A percentile compares a stretch with the other conserved stretches of the same genome.
Conservation (phyloP, 2,329 filamentous ascomycete species). For the Graphilbum fragrans region DNA sequence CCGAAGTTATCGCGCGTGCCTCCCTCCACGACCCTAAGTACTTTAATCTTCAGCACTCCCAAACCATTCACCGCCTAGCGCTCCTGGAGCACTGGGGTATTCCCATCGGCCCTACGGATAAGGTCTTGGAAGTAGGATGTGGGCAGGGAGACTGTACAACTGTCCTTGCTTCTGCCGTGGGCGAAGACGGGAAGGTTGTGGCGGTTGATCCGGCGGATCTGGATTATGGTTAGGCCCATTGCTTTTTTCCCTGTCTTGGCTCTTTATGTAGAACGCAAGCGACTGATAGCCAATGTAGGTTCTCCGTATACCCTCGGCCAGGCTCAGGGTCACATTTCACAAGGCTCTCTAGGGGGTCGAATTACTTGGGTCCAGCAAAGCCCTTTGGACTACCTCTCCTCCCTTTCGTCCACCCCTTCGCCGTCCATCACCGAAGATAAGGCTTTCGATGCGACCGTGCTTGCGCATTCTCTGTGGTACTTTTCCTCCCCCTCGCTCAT, state of each 20-base stretch:
- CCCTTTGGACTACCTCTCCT: constrained; percentile 21
- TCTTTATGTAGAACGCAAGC: neutral
- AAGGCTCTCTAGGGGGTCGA: constrained; percentile 23
- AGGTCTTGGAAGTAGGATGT: constrained; percentile 44
- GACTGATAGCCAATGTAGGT: neutral
- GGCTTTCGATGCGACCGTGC: constrained; percentile 26
- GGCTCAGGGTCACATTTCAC: constrained; percentile 31
- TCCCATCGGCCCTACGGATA: constrained; percentile 22
- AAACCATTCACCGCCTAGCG: constrained; percentile 19
- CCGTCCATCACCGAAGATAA: neutral
- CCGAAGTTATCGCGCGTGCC: constrained; percentile 1
- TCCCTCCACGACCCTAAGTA: constrained; percentile 1
- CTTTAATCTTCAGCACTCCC: constrained; percentile 2
- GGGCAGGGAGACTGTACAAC: constrained; percentile 47
- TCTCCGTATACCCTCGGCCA: constrained; percentile 35
- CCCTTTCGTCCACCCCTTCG: neutral
- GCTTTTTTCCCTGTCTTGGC: neutral
- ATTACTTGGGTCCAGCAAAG: constrained; percentile 30
- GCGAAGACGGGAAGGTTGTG: constrained; percentile 29
- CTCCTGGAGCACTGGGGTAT: constrained; percentile 24
- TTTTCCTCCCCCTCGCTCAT: constrained; percentile 28
- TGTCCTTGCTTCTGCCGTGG: constrained; percentile 36
- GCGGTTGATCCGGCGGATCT: constrained; percentile 39
- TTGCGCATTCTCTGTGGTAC: constrained; percentile 42
- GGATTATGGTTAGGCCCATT: constrained; percentile 26